phyloP scores from a whole-genome alignment of 2,329 filamentous ascomycete genomes.

The Magnaporthales sp. region DNA sequence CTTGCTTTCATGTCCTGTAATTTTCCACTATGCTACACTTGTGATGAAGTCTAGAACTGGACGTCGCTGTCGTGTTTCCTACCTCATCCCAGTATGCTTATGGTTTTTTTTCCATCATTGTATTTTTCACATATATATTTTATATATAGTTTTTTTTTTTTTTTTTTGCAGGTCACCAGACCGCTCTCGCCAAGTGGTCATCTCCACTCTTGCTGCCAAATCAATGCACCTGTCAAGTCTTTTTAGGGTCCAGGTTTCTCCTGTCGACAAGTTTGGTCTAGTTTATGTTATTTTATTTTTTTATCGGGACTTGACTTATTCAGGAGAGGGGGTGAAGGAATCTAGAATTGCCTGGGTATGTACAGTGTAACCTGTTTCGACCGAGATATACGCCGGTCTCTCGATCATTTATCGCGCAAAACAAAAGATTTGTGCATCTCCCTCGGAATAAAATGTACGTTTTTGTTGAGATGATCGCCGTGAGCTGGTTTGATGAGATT shows the following conservation, averaged over 20 bases:
- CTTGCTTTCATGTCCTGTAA: no score
- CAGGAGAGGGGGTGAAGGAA: background rate
- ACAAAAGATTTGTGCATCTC: no score
- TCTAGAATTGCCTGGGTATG: background rate
- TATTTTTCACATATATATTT: no score
- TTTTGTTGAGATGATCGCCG: background rate
- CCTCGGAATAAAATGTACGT: background rate
- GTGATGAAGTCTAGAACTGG: background rate
- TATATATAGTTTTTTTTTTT: background rate
- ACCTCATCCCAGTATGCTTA: background rate
- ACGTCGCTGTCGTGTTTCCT: background rate
- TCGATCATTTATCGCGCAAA: background rate
- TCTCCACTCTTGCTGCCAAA: slow-evolving; percentile 1
- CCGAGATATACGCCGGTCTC: background rate
- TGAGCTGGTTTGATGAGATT: background rate
- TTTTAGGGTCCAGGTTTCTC: background rate
- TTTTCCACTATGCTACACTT: background rate
- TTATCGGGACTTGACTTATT: background rate
- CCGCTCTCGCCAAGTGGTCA: background rate
- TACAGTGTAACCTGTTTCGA: background rate
- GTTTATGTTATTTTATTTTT: background rate
- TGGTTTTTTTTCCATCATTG: background rate
- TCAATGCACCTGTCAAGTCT: background rate
- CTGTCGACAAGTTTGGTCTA: background rate
- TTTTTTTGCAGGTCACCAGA: background rate